Percentiles rank a stretch among this genome's conserved stretches.
phyloP scores from a whole-genome alignment of 805 yeast species.

The Kazachstania psychrophila region DNA sequence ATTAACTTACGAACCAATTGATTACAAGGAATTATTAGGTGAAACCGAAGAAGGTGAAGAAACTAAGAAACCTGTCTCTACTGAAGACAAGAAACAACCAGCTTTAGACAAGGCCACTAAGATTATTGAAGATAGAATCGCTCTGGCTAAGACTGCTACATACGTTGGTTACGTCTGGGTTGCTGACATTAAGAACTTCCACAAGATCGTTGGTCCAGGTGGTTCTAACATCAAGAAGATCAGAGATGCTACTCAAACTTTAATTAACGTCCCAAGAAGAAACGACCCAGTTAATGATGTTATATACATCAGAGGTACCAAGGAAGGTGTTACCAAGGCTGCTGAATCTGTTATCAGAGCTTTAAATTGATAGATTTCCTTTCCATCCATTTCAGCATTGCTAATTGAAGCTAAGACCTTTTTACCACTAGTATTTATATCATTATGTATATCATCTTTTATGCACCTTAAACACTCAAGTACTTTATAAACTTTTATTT shows the following conservation, averaged over 20 bases:
- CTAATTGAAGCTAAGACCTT: no score
- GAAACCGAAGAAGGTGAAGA: slow-evolving; percentile 35
- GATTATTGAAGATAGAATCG: slow-evolving; percentile 42
- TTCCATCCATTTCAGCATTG: not conserved
- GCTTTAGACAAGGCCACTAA: slow-evolving; percentile 24
- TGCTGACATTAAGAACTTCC: slow-evolving; percentile 41
- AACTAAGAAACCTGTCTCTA: slow-evolving; percentile 33
- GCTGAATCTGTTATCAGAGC: slow-evolving; percentile 32
- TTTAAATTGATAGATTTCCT: slow-evolving; percentile 8
- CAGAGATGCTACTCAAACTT: slow-evolving; percentile 48
- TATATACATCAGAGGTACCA: slow-evolving; percentile 52
- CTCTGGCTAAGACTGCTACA: slow-evolving; percentile 37
- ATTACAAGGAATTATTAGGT: slow-evolving; percentile 21
- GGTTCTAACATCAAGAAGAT: slow-evolving; percentile 59
- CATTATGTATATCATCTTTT: no score
- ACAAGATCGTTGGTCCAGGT: slow-evolving; percentile 65
- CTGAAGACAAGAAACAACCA: slow-evolving; percentile 40
- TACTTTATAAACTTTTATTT: no score
- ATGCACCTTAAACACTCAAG: no score
- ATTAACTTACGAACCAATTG: slow-evolving; percentile 36
- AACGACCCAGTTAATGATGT: slow-evolving; percentile 44
- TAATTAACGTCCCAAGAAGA: slow-evolving; percentile 55
- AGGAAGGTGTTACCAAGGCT: slow-evolving; percentile 45
- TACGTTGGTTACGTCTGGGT: slow-evolving; percentile 56
- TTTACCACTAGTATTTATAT: no score